phyloP scores from a whole-genome alignment of 768 basidiomycete genomes.

The Mycena pura region DNA sequence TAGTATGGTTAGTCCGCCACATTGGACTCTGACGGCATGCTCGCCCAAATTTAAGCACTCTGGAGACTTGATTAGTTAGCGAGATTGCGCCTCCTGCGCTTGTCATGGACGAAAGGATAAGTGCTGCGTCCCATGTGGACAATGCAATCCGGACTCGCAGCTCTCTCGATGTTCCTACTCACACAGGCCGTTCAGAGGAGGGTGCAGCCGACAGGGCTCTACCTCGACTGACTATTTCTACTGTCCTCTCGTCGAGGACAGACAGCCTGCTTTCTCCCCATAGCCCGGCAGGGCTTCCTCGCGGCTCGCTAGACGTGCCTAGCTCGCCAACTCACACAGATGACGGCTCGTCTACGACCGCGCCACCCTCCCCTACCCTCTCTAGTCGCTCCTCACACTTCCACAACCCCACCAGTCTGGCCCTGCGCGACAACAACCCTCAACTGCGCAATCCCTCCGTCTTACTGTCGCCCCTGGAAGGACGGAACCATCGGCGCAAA shows the following conservation, averaged over 20 bases:
- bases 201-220: conserved; percentile 3
- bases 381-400: conserved; percentile 73
- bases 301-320: conserved; percentile 28
- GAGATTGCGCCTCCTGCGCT: too few relatives aligned
- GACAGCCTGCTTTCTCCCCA: conserved; percentile 34
- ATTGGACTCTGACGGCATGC: too few relatives aligned
- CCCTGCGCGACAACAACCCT: conserved; percentile 74
- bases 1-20: too few relatives aligned
- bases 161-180: too few relatives aligned
- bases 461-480: conserved; percentile 52
- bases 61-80: too few relatives aligned
- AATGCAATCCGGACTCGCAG: too few relatives aligned
- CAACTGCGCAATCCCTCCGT: conserved; percentile 60
- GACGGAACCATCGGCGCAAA: conserved; percentile 55
- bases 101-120: too few relatives aligned
- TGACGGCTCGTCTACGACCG: conserved; percentile 47
- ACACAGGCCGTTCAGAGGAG: too few relatives aligned
- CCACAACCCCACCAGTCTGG: conserved; percentile 49
- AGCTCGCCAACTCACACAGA: conserved; percentile 39
- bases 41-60: too few relatives aligned
- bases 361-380: conserved; percentile 80
- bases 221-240: conserved; percentile 15
- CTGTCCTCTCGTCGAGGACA: conserved; percentile 11
- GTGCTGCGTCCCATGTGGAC: too few relatives aligned
- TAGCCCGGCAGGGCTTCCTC: conserved; percentile 12